These are phyloP conservation scores for Meyerozyma smithsonii DNA, from an alignment of 1,139 yeast genomes.

Conservation along the genomic window DNA sequence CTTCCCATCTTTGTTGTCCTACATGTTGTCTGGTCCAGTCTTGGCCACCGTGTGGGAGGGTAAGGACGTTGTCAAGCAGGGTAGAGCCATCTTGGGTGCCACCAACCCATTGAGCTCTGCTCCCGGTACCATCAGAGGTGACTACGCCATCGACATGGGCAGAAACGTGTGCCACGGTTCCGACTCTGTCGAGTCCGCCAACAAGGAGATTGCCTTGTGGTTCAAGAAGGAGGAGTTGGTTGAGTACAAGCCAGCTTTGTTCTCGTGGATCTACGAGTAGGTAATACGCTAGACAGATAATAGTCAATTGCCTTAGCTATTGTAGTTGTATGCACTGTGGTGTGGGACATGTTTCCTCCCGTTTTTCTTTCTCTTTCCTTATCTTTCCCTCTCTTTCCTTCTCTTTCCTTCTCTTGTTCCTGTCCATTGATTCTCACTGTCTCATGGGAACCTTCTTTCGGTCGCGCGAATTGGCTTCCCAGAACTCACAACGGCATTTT, in stretches of 20 bases:
- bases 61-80: constrained; percentile 98
- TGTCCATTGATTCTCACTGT: neutral
- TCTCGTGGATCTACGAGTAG: constrained; percentile 94
- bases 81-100: constrained; percentile 97
- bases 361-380: neutral
- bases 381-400: neutral
- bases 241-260: constrained; percentile 82
- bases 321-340: no score
- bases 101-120: constrained; percentile 97
- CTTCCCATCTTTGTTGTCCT: constrained; percentile 91
- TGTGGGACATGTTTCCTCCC: neutral
- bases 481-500: no score
- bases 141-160: constrained; percentile 93
- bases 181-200: constrained; percentile 97
- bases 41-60: constrained; percentile 99
- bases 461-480: neutral
- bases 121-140: constrained; percentile 99
- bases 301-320: no score
- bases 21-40: constrained; percentile 98
- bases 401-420: neutral
- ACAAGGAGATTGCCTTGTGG: constrained; percentile 96
- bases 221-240: constrained; percentile 96
- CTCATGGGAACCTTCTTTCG: no score
- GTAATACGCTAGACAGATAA: constrained; percentile 3
- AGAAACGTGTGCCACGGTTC: constrained; percentile 99